Evolutionary conservation across 192 early-diverging fungal genomes (phyloP), one percentile per base, ranked within the genome.

Genomic region (Entophlyctis luteolus): DNA sequence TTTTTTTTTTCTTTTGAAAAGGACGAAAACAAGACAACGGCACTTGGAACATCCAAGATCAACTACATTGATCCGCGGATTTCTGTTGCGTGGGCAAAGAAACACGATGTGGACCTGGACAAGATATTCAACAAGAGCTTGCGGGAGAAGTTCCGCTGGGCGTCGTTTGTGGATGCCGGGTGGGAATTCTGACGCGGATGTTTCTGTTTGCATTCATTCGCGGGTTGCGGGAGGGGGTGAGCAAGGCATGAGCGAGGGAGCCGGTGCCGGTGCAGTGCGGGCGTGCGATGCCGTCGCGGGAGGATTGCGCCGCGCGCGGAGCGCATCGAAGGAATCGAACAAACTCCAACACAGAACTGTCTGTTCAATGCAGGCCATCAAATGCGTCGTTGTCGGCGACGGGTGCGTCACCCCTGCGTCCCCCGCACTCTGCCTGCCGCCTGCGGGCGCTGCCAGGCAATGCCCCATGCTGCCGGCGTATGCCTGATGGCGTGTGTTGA

Each of bases 31-130:
- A 99, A 96, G 77, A 88, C 90, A 36, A 96, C 94, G 14, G 91
- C 96, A 0, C 77, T 99, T 65, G 88, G 93, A 20, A 99, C 96
- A 1, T 96, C 94, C 32, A 98, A 98, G 79, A 89, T 93, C 76
- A 99, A 99, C 79, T 99, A 99, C 79, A 94, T 97, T 59, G 96
- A 99, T 70, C 96, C 96, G 34, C 87, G 96, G 35, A 99, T 99
- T 52, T 91, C 92, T 1, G 86, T 87, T 5, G 90, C 91, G 14
- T 99, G 96, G 96, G 93, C 93, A 76, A 80, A 87, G 56, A 92
- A 92, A 69, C 75, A 90, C 70, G 76, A 88, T 55, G 93, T 99
- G 2, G 93, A 94, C 1, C 37, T 94, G 25, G 94, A 93, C 48
- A 96, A 95, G 79, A 91, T 96, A 37, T 96, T 97, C 58, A 91